These are phyloP conservation scores for Clitoria ternatea DNA, from an alignment of 306 rosid genomes.

Conservation along the genomic window DNA sequence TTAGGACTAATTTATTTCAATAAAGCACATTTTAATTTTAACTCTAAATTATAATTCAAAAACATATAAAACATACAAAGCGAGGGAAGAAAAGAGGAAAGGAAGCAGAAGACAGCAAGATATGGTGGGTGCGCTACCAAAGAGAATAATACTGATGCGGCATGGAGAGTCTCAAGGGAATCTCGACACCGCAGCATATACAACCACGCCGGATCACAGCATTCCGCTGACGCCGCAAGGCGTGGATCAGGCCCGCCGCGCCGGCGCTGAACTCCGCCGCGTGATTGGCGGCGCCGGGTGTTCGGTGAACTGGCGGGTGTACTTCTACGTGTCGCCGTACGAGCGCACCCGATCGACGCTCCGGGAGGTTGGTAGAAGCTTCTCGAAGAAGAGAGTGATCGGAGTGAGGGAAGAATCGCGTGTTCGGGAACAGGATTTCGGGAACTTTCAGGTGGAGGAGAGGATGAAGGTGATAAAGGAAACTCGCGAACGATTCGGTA, in stretches of 20 bases:
- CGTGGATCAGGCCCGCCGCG: conserved; percentile 51
- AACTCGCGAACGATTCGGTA: conserved; percentile 58
- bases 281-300: conserved; percentile 29
- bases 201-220: conserved; percentile 67
- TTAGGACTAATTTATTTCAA: too few relatives aligned
- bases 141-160: conserved; percentile 78
- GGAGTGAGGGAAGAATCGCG: conserved; percentile 92
- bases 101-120: not conserved
- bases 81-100: not conserved
- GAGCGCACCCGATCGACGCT: conserved; percentile 79
- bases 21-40: too few relatives aligned
- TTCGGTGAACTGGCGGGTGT: conserved; percentile 61
- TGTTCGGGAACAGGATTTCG: conserved; percentile 85
- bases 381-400: conserved; percentile 60
- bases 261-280: conserved; percentile 41
- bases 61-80: too few relatives aligned
- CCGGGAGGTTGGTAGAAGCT: conserved; percentile 59
- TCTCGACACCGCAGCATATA: conserved; percentile 67
- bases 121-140: conserved; percentile 46
- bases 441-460: conserved; percentile 83
- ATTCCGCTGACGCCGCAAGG: conserved; percentile 62
- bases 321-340: conserved; percentile 89
- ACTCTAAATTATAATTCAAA: not conserved
- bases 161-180: conserved; percentile 91
- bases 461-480: conserved; percentile 59